phyloP scores from a whole-genome alignment of 2,329 filamentous ascomycete genomes.

The Penicillium hordei region DNA sequence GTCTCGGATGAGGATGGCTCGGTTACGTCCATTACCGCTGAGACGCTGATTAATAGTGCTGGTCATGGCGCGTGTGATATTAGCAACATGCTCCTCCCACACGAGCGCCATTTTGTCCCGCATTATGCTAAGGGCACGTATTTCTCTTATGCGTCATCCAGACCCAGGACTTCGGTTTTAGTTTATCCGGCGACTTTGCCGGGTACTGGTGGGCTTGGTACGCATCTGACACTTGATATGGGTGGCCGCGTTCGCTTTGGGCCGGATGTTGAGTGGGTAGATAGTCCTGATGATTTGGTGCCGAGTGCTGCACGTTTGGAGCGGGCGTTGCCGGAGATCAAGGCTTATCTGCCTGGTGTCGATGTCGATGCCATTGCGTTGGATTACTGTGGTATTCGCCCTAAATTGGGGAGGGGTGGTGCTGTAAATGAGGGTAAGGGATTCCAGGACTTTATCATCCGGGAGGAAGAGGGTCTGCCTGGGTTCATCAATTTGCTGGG shows the following conservation, averaged over 20 bases:
- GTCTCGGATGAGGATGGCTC: constrained; percentile 42
- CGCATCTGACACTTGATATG: constrained; percentile 90
- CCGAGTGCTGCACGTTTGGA: constrained; percentile 64
- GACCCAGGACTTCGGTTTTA: constrained; percentile 67
- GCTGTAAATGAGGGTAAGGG: constrained; percentile 57
- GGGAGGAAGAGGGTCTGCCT: constrained; percentile 70
- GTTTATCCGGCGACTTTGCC: constrained; percentile 85
- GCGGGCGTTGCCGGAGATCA: constrained; percentile 71
- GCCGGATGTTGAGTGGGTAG: constrained; percentile 92
- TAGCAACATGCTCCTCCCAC: constrained; percentile 73
- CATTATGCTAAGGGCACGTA: constrained; percentile 95
- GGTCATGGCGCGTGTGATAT: constrained; percentile 74
- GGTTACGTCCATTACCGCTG: constrained; percentile 62
- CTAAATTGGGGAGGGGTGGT: constrained; percentile 70
- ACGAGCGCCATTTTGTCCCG: constrained; percentile 56
- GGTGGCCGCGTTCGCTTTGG: constrained; percentile 83
- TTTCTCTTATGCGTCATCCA: constrained; percentile 73
- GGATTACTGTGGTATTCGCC: constrained; percentile 89
- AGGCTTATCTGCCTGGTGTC: constrained; percentile 73
- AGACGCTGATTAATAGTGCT: constrained; percentile 80
- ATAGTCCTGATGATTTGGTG: constrained; percentile 65
- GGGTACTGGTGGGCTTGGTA: constrained; percentile 84
- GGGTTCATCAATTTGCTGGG: constrained; percentile 89
- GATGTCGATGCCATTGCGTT: constrained; percentile 65
- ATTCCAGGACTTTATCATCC: constrained; percentile 83